phyloP scores from a whole-genome alignment of 768 basidiomycete genomes.

The Clavaria fumosa region DNA sequence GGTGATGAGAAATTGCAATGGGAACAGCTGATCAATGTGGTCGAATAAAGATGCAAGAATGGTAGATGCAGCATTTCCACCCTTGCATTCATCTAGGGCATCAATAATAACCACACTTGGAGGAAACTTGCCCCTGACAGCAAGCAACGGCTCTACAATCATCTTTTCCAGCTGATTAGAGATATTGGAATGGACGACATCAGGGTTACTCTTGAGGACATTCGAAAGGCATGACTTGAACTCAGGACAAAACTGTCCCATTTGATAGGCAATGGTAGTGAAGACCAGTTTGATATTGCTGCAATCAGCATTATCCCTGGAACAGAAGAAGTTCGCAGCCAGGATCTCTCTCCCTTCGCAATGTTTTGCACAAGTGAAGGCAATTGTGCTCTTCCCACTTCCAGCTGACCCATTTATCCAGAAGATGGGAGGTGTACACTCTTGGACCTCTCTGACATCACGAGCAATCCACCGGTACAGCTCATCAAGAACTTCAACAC shows the following conservation, averaged over 20 bases:
- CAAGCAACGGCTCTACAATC: conserved; percentile 9
- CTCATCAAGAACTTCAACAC: neutral
- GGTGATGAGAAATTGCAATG: conserved; percentile 7
- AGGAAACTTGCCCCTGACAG: conserved; percentile 2
- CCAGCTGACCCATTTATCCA: conserved; percentile 16
- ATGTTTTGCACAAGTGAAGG: conserved; percentile 13
- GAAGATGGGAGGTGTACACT: conserved; percentile 1
- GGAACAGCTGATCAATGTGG: neutral
- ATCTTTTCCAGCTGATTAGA: conserved; percentile 11
- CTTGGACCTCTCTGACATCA: neutral
- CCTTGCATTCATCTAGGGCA: conserved; percentile 16
- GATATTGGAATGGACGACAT: conserved; percentile 6
- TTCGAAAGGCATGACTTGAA: conserved; percentile 6
- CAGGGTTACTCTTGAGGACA: conserved; percentile 7
- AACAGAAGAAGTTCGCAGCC: conserved; percentile 15
- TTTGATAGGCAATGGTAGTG: conserved; percentile 12
- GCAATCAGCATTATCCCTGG: conserved; percentile 8
- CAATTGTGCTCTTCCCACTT: conserved; percentile 16
- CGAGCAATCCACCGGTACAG: neutral
- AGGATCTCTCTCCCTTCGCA: conserved; percentile 10
- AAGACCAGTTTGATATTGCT: conserved; percentile 10
- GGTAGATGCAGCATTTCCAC: conserved; percentile 1
- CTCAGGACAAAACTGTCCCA: conserved; percentile 5
- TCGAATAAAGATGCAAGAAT: conserved; percentile 3
- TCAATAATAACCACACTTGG: conserved; percentile 11